Conservation (phyloP, 495 filamentous ascomycete species). For the Hypoxylon fragiforme region DNA sequence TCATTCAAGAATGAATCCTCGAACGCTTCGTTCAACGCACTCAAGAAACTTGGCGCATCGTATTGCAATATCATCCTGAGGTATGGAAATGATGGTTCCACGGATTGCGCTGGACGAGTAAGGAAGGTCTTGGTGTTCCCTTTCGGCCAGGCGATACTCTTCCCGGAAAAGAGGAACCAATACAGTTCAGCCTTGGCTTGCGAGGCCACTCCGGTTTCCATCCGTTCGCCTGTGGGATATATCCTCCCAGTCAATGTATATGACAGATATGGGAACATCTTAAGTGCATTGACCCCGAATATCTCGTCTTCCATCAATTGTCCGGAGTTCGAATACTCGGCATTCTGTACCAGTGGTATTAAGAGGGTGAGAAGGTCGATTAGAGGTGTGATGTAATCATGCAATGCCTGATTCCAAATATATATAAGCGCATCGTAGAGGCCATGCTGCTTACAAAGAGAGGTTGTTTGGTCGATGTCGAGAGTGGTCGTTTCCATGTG, state of each 20-base stretch:
- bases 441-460: conserved; percentile 84
- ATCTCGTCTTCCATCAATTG: conserved; percentile 53
- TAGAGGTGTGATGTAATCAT: conserved; percentile 87
- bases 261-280: conserved; percentile 93
- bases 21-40: conserved; percentile 95
- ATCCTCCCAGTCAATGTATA: conserved; percentile 88
- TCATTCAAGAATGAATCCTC: conserved; percentile 93
- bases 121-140: conserved; percentile 55
- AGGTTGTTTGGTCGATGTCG: conserved; percentile 91
- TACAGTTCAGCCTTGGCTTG: conserved; percentile 86
- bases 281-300: conserved; percentile 69
- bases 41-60: conserved; percentile 88
- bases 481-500: conserved; percentile 86
- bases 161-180: conserved; percentile 88
- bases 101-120: conserved; percentile 50
- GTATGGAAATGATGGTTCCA: conserved; percentile 76
- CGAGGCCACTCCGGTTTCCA: conserved; percentile 67
- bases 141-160: conserved; percentile 66
- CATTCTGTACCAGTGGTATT: conserved; percentile 58
- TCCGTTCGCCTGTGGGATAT: conserved; percentile 80
- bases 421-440: conserved; percentile 96
- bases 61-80: conserved; percentile 83
- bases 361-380: conserved; percentile 80
- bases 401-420: conserved; percentile 89
- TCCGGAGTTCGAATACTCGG: conserved; percentile 46